A percentile compares a stretch with the other conserved stretches of the same genome.
These are phyloP conservation scores for Camptophora hylomeconis DNA, from an alignment of 2,329 filamentous ascomycete species.

Conservation along the genomic window DNA sequence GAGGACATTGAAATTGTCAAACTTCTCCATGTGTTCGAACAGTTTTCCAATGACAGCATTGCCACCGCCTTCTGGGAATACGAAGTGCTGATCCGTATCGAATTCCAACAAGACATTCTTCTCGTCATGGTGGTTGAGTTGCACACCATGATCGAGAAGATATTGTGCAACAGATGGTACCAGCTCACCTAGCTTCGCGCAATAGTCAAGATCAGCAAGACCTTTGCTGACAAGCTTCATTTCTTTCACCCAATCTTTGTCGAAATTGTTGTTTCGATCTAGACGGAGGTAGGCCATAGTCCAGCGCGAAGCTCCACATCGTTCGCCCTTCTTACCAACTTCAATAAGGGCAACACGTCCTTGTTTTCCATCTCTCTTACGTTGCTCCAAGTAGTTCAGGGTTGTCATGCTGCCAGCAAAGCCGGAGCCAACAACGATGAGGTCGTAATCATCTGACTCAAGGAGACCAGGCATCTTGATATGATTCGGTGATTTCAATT, in stretches of 20 bases:
- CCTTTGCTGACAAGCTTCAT: slow-evolving; percentile 17
- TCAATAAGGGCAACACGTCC: slow-evolving; percentile 28
- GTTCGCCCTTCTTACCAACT: slow-evolving; percentile 26
- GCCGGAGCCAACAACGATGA: slow-evolving; percentile 28
- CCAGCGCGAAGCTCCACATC: slow-evolving; percentile 26
- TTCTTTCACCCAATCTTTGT: slow-evolving; percentile 13
- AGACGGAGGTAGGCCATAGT: slow-evolving; percentile 31
- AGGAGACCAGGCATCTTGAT: too few species aligned
- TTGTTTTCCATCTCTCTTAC: slow-evolving; percentile 22
- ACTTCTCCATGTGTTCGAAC: slow-evolving; percentile 24
- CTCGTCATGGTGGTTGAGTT: slow-evolving; percentile 25
- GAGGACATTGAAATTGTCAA: slow-evolving; percentile 22
- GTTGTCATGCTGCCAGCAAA: slow-evolving; percentile 29
- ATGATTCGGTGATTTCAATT: too few species aligned
- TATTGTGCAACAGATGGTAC: slow-evolving; percentile 26
- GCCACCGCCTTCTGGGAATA: slow-evolving; percentile 28
- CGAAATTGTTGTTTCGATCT: slow-evolving; percentile 22
- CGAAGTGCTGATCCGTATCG: slow-evolving; percentile 28
- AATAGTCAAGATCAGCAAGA: slow-evolving; percentile 27
- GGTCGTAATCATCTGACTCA: too few species aligned
- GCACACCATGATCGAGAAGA: slow-evolving; percentile 23
- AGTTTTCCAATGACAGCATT: slow-evolving; percentile 26
- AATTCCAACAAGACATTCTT: slow-evolving; percentile 29
- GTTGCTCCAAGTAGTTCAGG: slow-evolving; percentile 29
- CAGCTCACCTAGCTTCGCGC: slow-evolving; percentile 25